These are phyloP conservation scores for Populus deltoides DNA, from an alignment of 345 rosid species.

Conservation along the genomic window DNA sequence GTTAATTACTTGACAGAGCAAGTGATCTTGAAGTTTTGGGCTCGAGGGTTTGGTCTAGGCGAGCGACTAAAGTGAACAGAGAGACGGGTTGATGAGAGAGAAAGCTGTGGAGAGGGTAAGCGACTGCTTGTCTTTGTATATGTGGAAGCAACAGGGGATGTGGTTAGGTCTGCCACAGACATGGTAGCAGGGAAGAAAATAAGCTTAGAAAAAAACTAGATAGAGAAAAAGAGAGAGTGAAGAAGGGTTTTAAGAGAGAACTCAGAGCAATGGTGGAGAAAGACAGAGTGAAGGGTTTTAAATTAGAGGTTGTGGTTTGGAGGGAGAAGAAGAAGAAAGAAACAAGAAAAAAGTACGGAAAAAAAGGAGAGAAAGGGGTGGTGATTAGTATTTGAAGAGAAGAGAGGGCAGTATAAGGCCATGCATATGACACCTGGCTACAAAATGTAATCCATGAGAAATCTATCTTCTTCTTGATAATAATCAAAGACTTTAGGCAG, in stretches of 20 bases:
- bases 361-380: not conserved
- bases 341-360: constrained; percentile 2
- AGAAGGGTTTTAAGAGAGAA: not conserved
- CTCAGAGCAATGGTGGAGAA: not conserved
- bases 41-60: constrained; percentile 37
- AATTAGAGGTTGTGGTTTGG: not conserved
- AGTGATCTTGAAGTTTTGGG: constrained; percentile 42
- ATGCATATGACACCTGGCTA: constrained; percentile 57
- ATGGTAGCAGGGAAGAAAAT: constrained; percentile 25
- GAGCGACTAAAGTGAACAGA: constrained; percentile 46
- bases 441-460: constrained; percentile 23
- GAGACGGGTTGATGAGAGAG: constrained; percentile 49
- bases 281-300: not conserved
- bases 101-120: constrained; percentile 51
- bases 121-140: constrained; percentile 32
- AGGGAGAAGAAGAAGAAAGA: not conserved
- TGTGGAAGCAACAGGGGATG: constrained; percentile 31
- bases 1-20: constrained; percentile 70
- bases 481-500: not conserved
- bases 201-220: not conserved
- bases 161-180: constrained; percentile 66
- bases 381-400: constrained; percentile 13
- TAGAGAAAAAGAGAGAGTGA: constrained; percentile 9
- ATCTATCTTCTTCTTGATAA: constrained; percentile 1
- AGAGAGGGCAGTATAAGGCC: constrained; percentile 37